Conservation (phyloP, 805 yeast species). For the Clavispora santaluciae region DNA sequence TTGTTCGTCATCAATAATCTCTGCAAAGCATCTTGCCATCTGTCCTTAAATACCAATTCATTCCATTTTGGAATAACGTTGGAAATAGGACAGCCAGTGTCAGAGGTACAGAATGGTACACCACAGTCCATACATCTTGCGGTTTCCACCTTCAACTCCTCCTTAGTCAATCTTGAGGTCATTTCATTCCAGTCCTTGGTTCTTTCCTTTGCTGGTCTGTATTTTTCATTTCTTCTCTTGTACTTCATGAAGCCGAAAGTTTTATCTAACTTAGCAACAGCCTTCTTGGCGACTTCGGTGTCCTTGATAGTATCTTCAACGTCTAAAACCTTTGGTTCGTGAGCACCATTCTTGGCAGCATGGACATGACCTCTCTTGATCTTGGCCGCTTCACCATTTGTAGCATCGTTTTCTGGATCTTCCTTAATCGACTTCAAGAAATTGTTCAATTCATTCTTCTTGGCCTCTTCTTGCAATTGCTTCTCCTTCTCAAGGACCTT, state of each 20-base stretch:
- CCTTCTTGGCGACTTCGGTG: slow-evolving; percentile 57
- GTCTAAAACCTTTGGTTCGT: slow-evolving; percentile 84
- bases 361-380: slow-evolving; percentile 46
- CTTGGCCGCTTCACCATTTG: slow-evolving; percentile 79
- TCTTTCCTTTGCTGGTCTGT: slow-evolving; percentile 73
- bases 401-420: slow-evolving; percentile 79
- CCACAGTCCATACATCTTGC: slow-evolving; percentile 99
- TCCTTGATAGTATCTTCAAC: slow-evolving; percentile 85
- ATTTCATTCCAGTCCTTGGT: slow-evolving; percentile 91
- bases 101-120: slow-evolving; percentile 97
- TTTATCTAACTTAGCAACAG: slow-evolving; percentile 64
- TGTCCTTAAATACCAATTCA: slow-evolving; percentile 88
- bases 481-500: slow-evolving; percentile 79
- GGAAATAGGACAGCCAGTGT: slow-evolving; percentile 96
- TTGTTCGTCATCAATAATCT: slow-evolving; percentile 92
- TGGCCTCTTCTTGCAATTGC: slow-evolving; percentile 56
- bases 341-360: slow-evolving; percentile 20
- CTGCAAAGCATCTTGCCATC: slow-evolving; percentile 92
- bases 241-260: slow-evolving; percentile 91
- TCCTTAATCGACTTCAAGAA: slow-evolving; percentile 70
- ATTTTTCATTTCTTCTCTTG: slow-evolving; percentile 80
- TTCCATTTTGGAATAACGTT: slow-evolving; percentile 98
- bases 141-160: slow-evolving; percentile 84
- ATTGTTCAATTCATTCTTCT: slow-evolving; percentile 58
- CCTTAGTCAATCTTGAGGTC: slow-evolving; percentile 72